Conservation (phyloP, 202 grass and related monocot genomes). For the Hordeum pubiflorum region DNA sequence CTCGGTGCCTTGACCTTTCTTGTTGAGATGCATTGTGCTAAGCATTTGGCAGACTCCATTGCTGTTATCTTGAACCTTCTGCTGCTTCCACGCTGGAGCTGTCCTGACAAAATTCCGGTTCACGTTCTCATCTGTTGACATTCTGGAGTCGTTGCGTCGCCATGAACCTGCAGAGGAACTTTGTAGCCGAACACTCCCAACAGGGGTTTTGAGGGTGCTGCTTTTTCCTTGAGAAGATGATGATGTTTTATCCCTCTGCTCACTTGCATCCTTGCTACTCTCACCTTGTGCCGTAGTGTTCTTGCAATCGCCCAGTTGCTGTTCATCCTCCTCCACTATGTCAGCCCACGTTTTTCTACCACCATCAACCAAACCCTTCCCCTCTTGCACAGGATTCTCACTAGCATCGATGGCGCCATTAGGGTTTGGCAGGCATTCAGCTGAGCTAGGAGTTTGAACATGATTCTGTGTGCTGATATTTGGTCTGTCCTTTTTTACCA, state of each 20-base stretch:
- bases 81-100: slow-evolving; percentile 31
- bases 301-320: neutral
- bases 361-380: neutral
- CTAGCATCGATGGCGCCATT: neutral
- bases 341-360: slow-evolving; percentile 52
- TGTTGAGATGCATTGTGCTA: slow-evolving; percentile 12
- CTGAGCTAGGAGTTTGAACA: neutral
- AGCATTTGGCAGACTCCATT: slow-evolving; percentile 17
- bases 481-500: slow-evolving; percentile 26
- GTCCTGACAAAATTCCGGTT: slow-evolving; percentile 35
- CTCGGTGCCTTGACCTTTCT: slow-evolving; percentile 19
- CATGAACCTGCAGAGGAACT: slow-evolving; percentile 36
- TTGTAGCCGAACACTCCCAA: neutral
- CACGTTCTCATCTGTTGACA: slow-evolving; percentile 17
- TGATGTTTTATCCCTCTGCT: slow-evolving; percentile 19
- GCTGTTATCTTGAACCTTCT: slow-evolving; percentile 31
- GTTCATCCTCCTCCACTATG: slow-evolving; percentile 54
- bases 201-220: slow-evolving; percentile 9
- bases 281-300: neutral
- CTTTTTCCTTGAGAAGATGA: slow-evolving; percentile 22
- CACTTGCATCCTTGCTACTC: slow-evolving; percentile 23
- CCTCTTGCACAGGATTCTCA: slow-evolving; percentile 13
- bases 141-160: slow-evolving; percentile 11
- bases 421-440: slow-evolving; percentile 7
- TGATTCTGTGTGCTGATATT: slow-evolving; percentile 12